A percentile compares a stretch with the other conserved stretches of the same genome.
Evolutionary conservation across 106 monocot genomes (phyloP).

Genomic region (Dendrobium officinale): DNA sequence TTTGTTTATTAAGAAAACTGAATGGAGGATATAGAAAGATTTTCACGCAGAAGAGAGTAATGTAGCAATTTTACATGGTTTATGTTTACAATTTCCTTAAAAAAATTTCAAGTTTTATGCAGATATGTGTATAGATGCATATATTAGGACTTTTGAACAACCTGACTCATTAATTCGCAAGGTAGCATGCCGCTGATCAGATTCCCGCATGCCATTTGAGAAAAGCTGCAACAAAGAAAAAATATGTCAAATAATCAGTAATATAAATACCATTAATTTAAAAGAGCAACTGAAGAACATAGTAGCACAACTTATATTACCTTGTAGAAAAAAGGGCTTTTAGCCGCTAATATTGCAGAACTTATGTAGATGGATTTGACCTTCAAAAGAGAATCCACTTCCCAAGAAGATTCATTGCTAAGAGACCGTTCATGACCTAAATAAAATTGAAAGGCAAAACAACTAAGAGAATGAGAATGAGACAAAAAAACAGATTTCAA

Average conservation of each 20-base stretch:
- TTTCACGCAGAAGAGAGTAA: not conserved
- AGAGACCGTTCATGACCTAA: constrained; percentile 33
- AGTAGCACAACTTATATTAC: constrained; percentile 5
- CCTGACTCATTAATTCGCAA: constrained; percentile 54
- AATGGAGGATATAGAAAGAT: not conserved
- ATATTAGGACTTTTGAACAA: constrained; percentile 7
- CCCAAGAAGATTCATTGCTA: constrained; percentile 38
- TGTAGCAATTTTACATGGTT: not conserved
- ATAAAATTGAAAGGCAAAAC: not conserved
- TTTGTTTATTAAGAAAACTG: no score
- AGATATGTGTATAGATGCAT: not conserved
- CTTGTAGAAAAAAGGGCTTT: constrained; percentile 50
- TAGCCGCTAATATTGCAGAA: constrained; percentile 46
- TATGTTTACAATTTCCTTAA: not conserved
- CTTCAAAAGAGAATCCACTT: constrained; percentile 46
- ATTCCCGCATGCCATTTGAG: constrained; percentile 74
- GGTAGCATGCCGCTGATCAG: constrained; percentile 66
- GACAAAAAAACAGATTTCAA: not conserved
- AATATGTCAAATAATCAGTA: not conserved
- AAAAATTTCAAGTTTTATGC: not conserved
- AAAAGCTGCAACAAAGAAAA: constrained; percentile 38
- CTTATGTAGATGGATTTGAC: constrained; percentile 36
- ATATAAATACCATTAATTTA: not conserved
- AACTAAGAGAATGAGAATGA: not conserved
- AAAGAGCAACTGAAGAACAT: not conserved